Base-by-base conservation (phyloP, 176 grass and related monocot species). In the Tillandsia leiboldiana region DNA sequence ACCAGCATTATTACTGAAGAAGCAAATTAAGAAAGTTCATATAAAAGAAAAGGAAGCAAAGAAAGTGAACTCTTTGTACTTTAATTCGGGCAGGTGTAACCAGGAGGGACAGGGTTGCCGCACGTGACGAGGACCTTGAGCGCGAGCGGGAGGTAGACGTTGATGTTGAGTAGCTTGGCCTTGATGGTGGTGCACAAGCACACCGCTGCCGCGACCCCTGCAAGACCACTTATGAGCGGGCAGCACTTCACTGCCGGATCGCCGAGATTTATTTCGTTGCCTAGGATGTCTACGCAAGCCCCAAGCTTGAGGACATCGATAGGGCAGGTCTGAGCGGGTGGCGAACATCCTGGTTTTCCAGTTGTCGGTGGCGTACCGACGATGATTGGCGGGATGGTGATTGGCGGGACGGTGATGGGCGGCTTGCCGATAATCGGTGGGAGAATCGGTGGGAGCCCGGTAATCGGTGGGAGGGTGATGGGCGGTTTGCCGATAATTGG, bases 171-270 rank as follows among this genome's bases (percentile, higher is more conserved):
- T 72, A 90, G 48, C 80, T 83, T 86, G 48, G 65, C 87, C 76
- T 90, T 90, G 73, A 90, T 83, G 28, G 87, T 78, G n/a, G 87
- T 90, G 80, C 87, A 90, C 12, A 90, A 72, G 72, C 87, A 90
- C 22, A 70, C 83, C 14, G 83, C 83, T 3, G 80, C 87, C 1
- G 76, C 74, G 14, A 77, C 51, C 1, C 87, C 80, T 59, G 79
- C 61, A 26, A 86, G 8, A 62, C 83, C 87, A 52, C 65, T 14
- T 28, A 90, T 70, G 1, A 86, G 65, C 17, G 73, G 65, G 80
- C 87, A 90, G 83, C 87, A 90, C 77, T 77, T 50, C 59, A 86
- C 73, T 24, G 75, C 69, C 28, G 76, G 50, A 72, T 90, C 87
- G 27, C 80, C 87, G 76, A 86, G 3, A 64, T 90, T 76, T 51